Percentiles rank a stretch among this genome's conserved stretches.
Evolutionary conservation across 306 rosid genomes (phyloP).

Genomic region (Comarum palustre): DNA sequence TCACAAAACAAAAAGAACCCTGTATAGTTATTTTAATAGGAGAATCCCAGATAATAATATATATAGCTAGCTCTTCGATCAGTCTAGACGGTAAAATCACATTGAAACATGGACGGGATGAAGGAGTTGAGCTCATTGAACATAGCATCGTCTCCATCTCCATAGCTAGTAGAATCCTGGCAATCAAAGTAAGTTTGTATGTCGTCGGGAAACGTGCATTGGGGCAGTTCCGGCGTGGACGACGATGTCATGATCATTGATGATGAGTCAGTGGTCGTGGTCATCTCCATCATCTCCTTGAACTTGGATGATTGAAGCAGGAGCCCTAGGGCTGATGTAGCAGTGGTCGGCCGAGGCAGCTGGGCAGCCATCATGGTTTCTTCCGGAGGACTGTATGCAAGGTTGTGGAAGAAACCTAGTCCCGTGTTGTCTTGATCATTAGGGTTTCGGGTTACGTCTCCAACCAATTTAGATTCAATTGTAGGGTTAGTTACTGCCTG

Average conservation of each 20-base stretch:
- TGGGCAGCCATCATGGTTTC: slow-evolving; percentile 19
- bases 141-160: slow-evolving; percentile 32
- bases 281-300: slow-evolving; percentile 51
- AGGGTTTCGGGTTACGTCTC: slow-evolving; percentile 2
- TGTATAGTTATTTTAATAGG: background rate
- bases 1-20: slow-evolving; percentile 1
- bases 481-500: slow-evolving; percentile 7
- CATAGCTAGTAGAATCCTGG: slow-evolving; percentile 28
- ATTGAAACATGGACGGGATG: slow-evolving; percentile 31
- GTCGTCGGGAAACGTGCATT: slow-evolving; percentile 32
- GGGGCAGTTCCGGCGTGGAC: background rate
- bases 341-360: slow-evolving; percentile 29
- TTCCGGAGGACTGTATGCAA: slow-evolving; percentile 9
- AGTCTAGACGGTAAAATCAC: slow-evolving; percentile 23
- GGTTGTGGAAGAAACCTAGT: slow-evolving; percentile 27
- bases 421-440: slow-evolving; percentile 21
- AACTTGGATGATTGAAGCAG: slow-evolving; percentile 44
- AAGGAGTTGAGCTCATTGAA: slow-evolving; percentile 37
- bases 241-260: slow-evolving; percentile 17
- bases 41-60: background rate
- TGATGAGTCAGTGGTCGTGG: background rate
- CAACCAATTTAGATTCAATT: slow-evolving; percentile 3
- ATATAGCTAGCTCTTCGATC: background rate
- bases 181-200: slow-evolving; percentile 35
- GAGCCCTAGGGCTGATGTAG: slow-evolving; percentile 47